Evolutionary conservation across 1,284 basidiomycete species (phyloP), one percentile per base, ranked within the genome.

Genomic region (Ustilago nuda): DNA sequence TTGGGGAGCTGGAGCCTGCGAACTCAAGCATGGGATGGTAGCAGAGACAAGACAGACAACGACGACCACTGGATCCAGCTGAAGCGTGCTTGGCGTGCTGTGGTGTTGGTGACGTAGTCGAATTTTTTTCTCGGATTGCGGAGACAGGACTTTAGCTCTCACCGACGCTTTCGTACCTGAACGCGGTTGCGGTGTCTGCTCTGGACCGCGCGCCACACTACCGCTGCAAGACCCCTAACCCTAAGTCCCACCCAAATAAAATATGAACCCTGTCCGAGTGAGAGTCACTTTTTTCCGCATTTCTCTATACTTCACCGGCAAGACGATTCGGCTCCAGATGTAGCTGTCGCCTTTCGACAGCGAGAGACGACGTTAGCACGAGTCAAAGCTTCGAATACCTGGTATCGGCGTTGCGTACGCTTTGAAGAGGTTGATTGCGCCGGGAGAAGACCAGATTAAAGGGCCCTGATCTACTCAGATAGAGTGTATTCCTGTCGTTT

Each of bases 1-100:
- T 70, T 48, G 57, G 53, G 56, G 54, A 58, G 55, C 67, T 35
- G 53, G 61, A 56, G 57, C 56, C 58, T 70, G 57, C 56, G 56
- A 35, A 70, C 57, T 46, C 37, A 57, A 61, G 67, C 67, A 53
- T 61, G 32, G 30, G 57, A 58, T 56, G 61, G 58, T 59, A 60
- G 23, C 48, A 50, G 48, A 50, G 56, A 19, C 23, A 30, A 30
- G 48, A 50, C 48, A 50, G 48, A 50, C 12, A 50, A 17, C 27
- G 15, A 50, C 27, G 48, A 32, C 27, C 23, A 19, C 30, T 50
- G 13, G 15, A 50, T 32, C 17, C 30, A 50, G 48, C 48, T 27
- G 48, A 32, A 50, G 48, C 48, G 48, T 11, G 13, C 45, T 50
- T 50, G 48, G 23, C 27, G 48, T 30, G 48, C 48, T 13, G 48